Base-by-base conservation (phyloP, 179 eudicot genomes). In the Pouteria campechiana region DNA sequence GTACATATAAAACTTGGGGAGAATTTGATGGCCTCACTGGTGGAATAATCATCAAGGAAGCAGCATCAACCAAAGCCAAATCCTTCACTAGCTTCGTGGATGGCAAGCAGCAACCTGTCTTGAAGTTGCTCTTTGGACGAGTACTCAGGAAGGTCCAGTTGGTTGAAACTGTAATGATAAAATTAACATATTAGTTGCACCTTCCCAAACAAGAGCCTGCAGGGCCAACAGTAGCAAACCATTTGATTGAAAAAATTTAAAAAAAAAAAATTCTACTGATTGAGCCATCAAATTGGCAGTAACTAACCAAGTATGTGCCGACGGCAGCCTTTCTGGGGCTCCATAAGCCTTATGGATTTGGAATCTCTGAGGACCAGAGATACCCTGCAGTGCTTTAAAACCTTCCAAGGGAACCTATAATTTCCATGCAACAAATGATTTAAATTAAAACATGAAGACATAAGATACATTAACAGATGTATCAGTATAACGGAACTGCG, bases 301-400 rank as follows among this genome's bases (percentile, higher is more conserved):
- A 37, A 55, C 76, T 60, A 45, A 86, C 98, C 98, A 90, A 37
- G 98, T 90, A 65, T 90, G 98, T 57, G 98, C 98, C 3, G 98
- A 90, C 54, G 98, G 98, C 43, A 90, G 76, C 48, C 98, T 65
- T 80, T 86, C 98, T 17, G 98, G 98, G 55, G 98, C 93, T 44
- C 98, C 98, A 62, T 90, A 90, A 5, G 98, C 95, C 62, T 90
- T 90, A 76, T 90, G 98, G 52, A 90, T 76, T 65, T 90, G 98
- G 49, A 90, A 76, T 56, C 70, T 85, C 64, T 90, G 98, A 8
- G 98, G 98, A 67, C 98, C 98, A 52, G 98, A 90, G 48, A 90
- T 90, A 17, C 98, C 98, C 70, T 90, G 98, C 48, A 86, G 58
- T 47, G 90, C 95, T 63, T 71, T 82, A 33, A 90, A 90, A 41